A percentile compares a stretch with the other conserved stretches of the same genome.
These are phyloP conservation scores for Echeveria elegans DNA, from an alignment of 164 flowering plant genomes.

Conservation along the genomic window DNA sequence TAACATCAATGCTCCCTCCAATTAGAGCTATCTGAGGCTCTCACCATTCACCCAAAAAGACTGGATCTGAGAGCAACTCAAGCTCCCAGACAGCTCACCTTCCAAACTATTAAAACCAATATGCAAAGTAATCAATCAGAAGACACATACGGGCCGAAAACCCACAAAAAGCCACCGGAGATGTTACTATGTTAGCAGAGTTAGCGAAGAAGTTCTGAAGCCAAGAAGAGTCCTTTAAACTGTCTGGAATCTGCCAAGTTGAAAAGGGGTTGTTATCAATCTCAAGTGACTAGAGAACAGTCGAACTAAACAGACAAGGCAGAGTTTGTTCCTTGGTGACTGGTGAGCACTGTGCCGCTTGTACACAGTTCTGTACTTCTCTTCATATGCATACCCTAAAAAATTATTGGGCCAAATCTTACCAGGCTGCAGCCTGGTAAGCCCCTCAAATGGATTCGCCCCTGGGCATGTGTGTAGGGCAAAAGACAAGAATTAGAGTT, in stretches of 20 bases:
- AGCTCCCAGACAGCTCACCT: constrained; percentile 57
- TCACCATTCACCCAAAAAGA: constrained; percentile 89
- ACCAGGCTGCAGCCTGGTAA: no score
- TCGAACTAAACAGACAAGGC: constrained; percentile 63
- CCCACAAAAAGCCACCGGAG: constrained; percentile 51
- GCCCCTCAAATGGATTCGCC: no score
- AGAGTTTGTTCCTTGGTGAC: constrained; percentile 58
- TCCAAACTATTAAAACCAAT: constrained; percentile 51
- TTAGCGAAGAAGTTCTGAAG: constrained; percentile 86
- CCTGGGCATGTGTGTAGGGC: no score
- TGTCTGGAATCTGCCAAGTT: constrained; percentile 61
- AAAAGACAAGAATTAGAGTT: no score
- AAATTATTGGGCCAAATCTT: no score
- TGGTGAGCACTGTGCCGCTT: no score
- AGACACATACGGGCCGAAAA: constrained; percentile 46
- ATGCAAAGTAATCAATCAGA: constrained; percentile 47
- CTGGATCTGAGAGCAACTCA: constrained; percentile 45
- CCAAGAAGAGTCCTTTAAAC: constrained; percentile 34
- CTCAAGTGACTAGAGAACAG: constrained; percentile 40
- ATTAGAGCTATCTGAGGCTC: constrained; percentile 46
- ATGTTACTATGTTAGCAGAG: constrained; percentile 52
- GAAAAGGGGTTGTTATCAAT: constrained; percentile 60
- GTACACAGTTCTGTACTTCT: no score
- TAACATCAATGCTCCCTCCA: constrained; percentile 48
- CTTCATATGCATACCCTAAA: no score